Evolutionary conservation across 371 early-diverging fungal species (phyloP), one percentile per base, ranked within the genome.

Genomic region (Aphelidium insulamus): DNA sequence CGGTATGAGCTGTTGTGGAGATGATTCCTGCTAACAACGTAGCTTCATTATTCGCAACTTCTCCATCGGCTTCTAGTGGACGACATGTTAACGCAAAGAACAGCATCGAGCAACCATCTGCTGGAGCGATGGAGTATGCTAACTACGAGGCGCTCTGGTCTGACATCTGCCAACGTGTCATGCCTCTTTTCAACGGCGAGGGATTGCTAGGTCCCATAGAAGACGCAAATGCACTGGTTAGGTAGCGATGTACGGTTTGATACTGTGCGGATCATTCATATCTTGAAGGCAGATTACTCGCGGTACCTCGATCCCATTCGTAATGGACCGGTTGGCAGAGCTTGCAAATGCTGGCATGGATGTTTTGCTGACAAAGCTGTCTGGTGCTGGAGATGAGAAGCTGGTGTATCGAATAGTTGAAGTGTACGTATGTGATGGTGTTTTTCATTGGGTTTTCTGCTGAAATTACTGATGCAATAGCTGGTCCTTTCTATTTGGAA

Each of bases 101-200:
- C n/a, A n/a, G n/a, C n/a, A n/a, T n/a, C n/a, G n/a, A n/a, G n/a
- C n/a, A n/a, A n/a, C n/a, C n/a, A n/a, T n/a, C n/a, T n/a, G n/a
- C n/a, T n/a, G n/a, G n/a, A n/a, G n/a, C n/a, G n/a, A n/a, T n/a
- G n/a, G n/a, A n/a, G n/a, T n/a, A n/a, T n/a, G n/a, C n/a, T n/a
- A n/a, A n/a, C n/a, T n/a, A n/a, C n/a, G n/a, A n/a, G n/a, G n/a
- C n/a, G n/a, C n/a, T n/a, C n/a, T n/a, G n/a, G n/a, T n/a, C n/a
- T n/a, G n/a, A n/a, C n/a, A n/a, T n/a, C n/a, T n/a, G n/a, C n/a
- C n/a, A n/a, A n/a, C n/a, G n/a, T n/a, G n/a, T n/a, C n/a, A n/a
- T 85, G 35, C 82, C 86, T 0, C 42, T 85, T 20, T 85, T 82
- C 41, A 81, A 79, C 32, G 86, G 86, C 6, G 78, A 81, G 49